phyloP scores from a whole-genome alignment of 108 stramenopile genomes.

The Conticribra guillardii region DNA sequence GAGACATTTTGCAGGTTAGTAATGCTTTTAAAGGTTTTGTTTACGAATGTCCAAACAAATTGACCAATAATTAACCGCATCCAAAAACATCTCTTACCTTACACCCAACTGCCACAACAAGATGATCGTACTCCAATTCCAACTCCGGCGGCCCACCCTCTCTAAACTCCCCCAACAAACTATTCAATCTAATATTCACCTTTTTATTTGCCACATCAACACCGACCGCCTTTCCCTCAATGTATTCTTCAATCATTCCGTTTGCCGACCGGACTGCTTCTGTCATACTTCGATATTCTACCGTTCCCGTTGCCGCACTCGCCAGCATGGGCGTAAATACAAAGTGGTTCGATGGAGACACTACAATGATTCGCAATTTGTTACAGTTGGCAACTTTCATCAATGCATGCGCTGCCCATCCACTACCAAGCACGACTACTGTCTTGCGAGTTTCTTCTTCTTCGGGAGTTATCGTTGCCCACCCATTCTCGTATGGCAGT shows the following conservation, averaged over 20 bases:
- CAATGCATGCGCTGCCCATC: slow-evolving; percentile 63
- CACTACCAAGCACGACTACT: slow-evolving; percentile 45
- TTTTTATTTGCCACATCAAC: slow-evolving; percentile 50
- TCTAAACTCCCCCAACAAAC: slow-evolving; percentile 23
- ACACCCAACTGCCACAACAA: slow-evolving; percentile 64
- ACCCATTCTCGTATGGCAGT: slow-evolving; percentile 50
- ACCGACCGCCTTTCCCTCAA: slow-evolving; percentile 56
- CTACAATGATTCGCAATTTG: slow-evolving; percentile 52
- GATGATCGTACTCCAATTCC: slow-evolving; percentile 54
- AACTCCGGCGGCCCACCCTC: slow-evolving; percentile 40
- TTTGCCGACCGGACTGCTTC: slow-evolving; percentile 46
- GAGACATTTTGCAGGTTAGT: too few species aligned
- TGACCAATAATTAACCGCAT: background rate
- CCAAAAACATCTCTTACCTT: background rate
- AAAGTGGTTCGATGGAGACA: slow-evolving; percentile 41
- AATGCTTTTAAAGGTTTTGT: too few species aligned
- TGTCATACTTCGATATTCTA: slow-evolving; percentile 47
- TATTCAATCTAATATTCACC: slow-evolving; percentile 50
- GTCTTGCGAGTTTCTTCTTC: slow-evolving; percentile 30
- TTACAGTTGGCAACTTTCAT: slow-evolving; percentile 58
- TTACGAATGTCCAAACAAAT: too few species aligned
- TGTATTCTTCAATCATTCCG: slow-evolving; percentile 53
- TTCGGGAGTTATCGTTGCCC: slow-evolving; percentile 23
- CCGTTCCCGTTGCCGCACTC: slow-evolving; percentile 35
- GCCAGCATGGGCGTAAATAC: slow-evolving; percentile 52